A percentile compares a stretch with the other conserved stretches of the same genome.
These are phyloP conservation scores for Jacaranda copaia DNA, from an alignment of 257 asterid genomes.

Conservation along the genomic window DNA sequence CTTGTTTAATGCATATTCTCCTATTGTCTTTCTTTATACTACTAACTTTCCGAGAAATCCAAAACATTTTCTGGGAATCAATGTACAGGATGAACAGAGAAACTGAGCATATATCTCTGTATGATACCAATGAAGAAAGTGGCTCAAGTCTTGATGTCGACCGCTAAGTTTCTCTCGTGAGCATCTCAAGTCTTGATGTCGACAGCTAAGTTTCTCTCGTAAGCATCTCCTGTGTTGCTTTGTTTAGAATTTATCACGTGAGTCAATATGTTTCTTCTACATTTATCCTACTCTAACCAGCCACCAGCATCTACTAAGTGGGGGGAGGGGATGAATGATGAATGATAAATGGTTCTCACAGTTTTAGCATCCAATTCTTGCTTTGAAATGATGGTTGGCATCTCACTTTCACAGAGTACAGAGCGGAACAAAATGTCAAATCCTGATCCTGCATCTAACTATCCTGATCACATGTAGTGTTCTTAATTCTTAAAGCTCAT, in stretches of 20 bases:
- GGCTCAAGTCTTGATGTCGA: neutral
- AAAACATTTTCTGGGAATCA: conserved; percentile 28
- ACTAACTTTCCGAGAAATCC: conserved; percentile 16
- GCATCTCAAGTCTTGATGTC: neutral
- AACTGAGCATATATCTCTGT: neutral
- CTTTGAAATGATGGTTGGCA: conserved; percentile 33
- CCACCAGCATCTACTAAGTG: conserved; percentile 39
- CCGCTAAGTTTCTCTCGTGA: conserved; percentile 32
- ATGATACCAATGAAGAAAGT: conserved; percentile 9
- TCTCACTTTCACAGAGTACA: conserved; percentile 13
- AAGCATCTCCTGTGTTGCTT: conserved; percentile 14
- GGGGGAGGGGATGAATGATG: conserved; percentile 33
- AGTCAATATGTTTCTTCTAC: neutral
- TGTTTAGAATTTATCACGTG: conserved; percentile 23
- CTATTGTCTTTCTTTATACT: neutral
- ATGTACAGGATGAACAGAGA: conserved; percentile 31
- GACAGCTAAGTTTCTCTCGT: conserved; percentile 14
- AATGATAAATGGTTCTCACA: conserved; percentile 42
- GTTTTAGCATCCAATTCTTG: conserved; percentile 50
- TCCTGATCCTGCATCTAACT: conserved; percentile 20
- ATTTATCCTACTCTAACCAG: neutral
- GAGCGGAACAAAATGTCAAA: conserved; percentile 44
- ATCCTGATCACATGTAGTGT: too few relatives aligned
- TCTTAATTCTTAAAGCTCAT: too few relatives aligned
- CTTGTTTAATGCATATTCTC: conserved; percentile 49